Evolutionary conservation across 257 asterid genomes (phyloP), one percentile per base, ranked within the genome.

Genomic region (Nicotiana otophora): DNA sequence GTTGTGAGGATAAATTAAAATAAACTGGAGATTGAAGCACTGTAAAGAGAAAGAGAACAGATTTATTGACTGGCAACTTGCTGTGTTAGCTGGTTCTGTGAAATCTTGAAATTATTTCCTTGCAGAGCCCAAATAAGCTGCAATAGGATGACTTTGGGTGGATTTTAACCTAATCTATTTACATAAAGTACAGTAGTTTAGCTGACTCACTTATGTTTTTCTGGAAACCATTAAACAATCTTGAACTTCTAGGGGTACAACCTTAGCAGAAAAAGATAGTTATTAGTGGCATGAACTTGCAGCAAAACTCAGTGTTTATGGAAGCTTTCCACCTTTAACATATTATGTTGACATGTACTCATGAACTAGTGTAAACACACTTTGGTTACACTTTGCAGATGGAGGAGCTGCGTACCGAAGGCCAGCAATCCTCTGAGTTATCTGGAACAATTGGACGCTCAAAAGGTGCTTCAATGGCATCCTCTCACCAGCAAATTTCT

Each of bases 401-500:
- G 98, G 98, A 93, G 80, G 98, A 96, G 84, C 93, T 93, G 76
- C 93, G 88, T 69, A 93, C 93, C 33, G 98, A 93, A 90, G 88
- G 83, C 85, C 98, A 89, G 89, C 94, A 87, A 87, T 87, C 95
- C 12, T 80, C 93, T 60, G 98, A 94, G 88, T 89, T 98, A 75
- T 81, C 92, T 3, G 98, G 99, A 85, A 92, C 98, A 80, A 94
- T 96, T 68, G 98, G 99, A 60, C 98, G 99, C 84, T 90, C 99
- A 23, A 96, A 89, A 89, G 99, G 99, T 85, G 97, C 98, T 84
- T 87, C 98, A 84, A 72, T 94, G 64, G 85, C 97, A 87, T 94
- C 98, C 78, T 90, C 93, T 63, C 94, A 86, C 90, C 97, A 90
- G 87, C 98, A 96, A 88, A 94, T 96, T 86, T 96, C 98, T 30